A percentile compares a stretch with the other conserved stretches of the same genome.
phyloP scores from a whole-genome alignment of 352 stramenopile genomes.

The Pythium utonaiense region DNA sequence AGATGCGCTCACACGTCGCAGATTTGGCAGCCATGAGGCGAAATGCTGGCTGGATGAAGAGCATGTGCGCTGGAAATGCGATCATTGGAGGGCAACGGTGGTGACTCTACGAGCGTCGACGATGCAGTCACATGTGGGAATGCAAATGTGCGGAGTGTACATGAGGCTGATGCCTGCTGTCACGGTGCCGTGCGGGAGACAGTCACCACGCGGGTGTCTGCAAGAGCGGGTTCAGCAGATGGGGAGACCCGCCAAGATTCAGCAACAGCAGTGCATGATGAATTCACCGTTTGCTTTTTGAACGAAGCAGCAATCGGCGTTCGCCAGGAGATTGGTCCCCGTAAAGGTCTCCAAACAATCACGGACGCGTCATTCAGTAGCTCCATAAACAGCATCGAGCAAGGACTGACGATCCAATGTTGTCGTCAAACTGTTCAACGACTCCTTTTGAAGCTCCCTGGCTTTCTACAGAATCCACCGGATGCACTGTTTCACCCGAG shows the following conservation, averaged over 20 bases:
- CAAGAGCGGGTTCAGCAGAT: constrained; percentile 2
- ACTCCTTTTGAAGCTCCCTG: neutral
- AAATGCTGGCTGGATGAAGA: too few species aligned
- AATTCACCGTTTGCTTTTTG: too few species aligned
- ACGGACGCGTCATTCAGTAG: neutral
- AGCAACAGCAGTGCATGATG: too few species aligned
- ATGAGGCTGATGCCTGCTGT: neutral
- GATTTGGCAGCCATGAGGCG: neutral
- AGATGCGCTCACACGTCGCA: neutral
- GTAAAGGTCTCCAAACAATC: neutral
- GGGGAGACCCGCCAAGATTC: neutral
- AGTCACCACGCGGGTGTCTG: neutral
- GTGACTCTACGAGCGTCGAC: neutral
- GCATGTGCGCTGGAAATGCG: too few species aligned
- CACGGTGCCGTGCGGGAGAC: neutral
- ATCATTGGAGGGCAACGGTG: neutral
- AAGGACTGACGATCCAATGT: neutral
- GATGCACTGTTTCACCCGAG: neutral
- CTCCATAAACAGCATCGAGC: neutral
- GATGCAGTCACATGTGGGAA: neutral
- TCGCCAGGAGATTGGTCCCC: neutral
- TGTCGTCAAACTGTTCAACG: neutral
- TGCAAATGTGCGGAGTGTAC: neutral
- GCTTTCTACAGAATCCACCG: constrained; percentile 3
- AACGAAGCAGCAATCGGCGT: too few species aligned